Evolutionary conservation across 139 green algal species (phyloP).

Genomic region (Pedinophyceae sp.): DNA sequence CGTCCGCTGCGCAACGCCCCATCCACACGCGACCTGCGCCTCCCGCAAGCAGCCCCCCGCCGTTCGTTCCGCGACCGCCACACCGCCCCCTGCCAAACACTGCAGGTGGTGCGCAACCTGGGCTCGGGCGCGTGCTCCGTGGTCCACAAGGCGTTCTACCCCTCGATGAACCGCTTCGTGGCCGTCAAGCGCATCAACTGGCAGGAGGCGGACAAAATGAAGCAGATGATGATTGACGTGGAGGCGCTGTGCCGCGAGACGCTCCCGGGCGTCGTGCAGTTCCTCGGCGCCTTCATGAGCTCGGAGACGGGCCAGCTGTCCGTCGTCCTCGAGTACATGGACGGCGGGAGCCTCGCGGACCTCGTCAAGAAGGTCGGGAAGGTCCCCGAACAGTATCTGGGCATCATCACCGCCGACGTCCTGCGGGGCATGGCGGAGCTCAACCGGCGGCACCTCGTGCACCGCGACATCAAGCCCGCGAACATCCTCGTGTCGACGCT

Average conservation of each 20-base stretch:
- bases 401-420: slow-evolving; percentile 45
- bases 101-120: too few relatives aligned
- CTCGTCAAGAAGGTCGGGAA: slow-evolving; percentile 41
- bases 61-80: too few relatives aligned
- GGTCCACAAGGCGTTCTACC: slow-evolving; percentile 62
- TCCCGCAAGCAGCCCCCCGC: too few relatives aligned
- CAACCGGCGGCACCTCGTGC: slow-evolving; percentile 50
- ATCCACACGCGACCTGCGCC: too few relatives aligned
- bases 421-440: slow-evolving; percentile 60
- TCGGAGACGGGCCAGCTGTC: slow-evolving; percentile 54
- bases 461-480: slow-evolving; percentile 86
- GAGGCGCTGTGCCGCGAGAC: slow-evolving; percentile 45
- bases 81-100: too few relatives aligned
- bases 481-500: slow-evolving; percentile 71
- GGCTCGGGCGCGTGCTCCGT: not conserved
- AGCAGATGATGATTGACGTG: slow-evolving; percentile 78
- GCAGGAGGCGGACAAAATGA: slow-evolving; percentile 43
- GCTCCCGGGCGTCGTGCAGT: slow-evolving; percentile 43
- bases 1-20: too few relatives aligned
- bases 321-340: slow-evolving; percentile 92
- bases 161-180: slow-evolving; percentile 44
- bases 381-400: slow-evolving; percentile 64
- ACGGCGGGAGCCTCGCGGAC: slow-evolving; percentile 75
- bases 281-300: slow-evolving; percentile 62
- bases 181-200: slow-evolving; percentile 69